Percentiles rank a stretch among this genome's conserved stretches.
Conservation (phyloP, 148 eudicot genomes). For the Vaccinium darrowii region DNA sequence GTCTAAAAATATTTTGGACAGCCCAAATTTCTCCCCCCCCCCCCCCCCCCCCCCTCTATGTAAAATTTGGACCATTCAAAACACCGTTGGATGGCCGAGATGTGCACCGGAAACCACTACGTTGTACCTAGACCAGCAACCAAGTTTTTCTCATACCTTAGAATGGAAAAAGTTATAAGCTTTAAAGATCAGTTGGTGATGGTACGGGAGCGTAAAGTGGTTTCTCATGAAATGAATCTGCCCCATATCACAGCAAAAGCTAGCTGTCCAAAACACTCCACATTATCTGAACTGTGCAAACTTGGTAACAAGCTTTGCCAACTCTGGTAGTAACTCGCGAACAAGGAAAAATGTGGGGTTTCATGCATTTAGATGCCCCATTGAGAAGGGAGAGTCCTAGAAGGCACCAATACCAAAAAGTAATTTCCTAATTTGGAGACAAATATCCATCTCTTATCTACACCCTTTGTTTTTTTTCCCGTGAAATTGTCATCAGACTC, state of each 20-base stretch:
- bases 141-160: neutral
- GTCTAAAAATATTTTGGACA: too few species aligned
- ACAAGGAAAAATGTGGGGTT: neutral
- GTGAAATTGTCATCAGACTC: neutral
- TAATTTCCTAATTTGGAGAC: neutral
- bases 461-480: too few species aligned
- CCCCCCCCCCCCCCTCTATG: too few species aligned
- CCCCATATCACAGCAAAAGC: neutral
- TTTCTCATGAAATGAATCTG: neutral
- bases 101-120: too few species aligned
- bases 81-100: too few species aligned
- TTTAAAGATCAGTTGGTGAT: neutral
- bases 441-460: neutral
- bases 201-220: neutral
- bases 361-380: neutral
- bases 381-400: neutral
- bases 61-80: too few species aligned
- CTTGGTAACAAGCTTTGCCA: neutral
- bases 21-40: too few species aligned
- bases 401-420: neutral
- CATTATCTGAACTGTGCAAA: neutral
- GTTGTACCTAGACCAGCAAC: too few species aligned
- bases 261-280: neutral
- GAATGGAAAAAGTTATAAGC: neutral
- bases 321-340: neutral